Evolutionary conservation across 2,329 filamentous ascomycete genomes (phyloP).

Genomic region (Colletotrichum melonis): DNA sequence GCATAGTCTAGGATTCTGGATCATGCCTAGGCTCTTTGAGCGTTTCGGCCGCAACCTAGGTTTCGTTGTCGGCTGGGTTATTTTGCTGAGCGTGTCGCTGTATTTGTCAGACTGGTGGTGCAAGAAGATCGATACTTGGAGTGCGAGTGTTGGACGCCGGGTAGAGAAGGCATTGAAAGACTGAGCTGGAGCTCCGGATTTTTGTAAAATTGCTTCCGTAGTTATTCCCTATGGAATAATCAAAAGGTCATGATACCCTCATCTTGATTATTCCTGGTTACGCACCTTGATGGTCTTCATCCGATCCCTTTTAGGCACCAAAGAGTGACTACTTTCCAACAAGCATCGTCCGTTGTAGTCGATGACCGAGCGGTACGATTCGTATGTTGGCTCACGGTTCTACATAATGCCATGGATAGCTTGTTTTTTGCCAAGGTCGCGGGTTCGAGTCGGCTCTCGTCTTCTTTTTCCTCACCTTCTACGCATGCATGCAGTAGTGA

Average conservation of each 20-base stretch:
- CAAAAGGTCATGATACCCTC: not conserved
- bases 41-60: slow-evolving; percentile 44
- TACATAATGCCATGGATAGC: no score
- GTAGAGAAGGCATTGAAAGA: slow-evolving; percentile 46
- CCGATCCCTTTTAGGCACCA: no score
- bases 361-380: no score
- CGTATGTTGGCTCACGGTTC: no score
- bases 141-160: slow-evolving; percentile 48
- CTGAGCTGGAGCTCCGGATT: not conserved
- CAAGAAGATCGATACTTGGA: slow-evolving; percentile 50
- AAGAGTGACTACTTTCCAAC: no score
- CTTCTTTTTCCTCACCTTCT: no score
- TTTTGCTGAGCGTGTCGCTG: slow-evolving; percentile 45
- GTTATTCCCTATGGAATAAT: not conserved
- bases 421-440: no score
- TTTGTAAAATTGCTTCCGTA: no score
- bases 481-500: not conserved
- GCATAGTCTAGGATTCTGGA: slow-evolving; percentile 43
- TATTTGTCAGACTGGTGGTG: slow-evolving; percentile 50
- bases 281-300: no score
- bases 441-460: no score
- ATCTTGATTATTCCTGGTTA: no score
- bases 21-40: slow-evolving; percentile 54
- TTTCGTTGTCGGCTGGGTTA: slow-evolving; percentile 46
- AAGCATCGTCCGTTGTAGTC: no score